phyloP scores from a whole-genome alignment of 2,329 filamentous ascomycete genomes.

The Amauroascus niger region DNA sequence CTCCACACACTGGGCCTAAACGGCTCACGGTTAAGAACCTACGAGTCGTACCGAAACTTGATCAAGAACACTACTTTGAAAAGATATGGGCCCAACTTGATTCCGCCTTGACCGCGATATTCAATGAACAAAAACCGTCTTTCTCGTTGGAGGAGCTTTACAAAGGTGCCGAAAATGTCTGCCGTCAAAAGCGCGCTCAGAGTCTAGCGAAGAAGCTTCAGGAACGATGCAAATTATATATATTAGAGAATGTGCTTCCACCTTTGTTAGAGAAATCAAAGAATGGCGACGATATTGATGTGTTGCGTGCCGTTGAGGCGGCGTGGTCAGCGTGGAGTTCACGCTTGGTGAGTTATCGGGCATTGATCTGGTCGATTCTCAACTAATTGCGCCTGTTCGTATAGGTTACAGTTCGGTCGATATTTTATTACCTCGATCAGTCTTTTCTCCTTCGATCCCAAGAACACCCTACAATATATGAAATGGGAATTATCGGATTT shows the following conservation, averaged over 20 bases:
- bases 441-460: conserved; percentile 72
- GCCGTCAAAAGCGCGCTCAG: conserved; percentile 63
- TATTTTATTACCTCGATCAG: conserved; percentile 90
- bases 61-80: conserved; percentile 68
- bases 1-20: conserved; percentile 66
- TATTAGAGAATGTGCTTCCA: conserved; percentile 47
- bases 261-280: conserved; percentile 48
- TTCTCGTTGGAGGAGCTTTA: conserved; percentile 83
- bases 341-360: conserved; percentile 49
- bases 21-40: conserved; percentile 93
- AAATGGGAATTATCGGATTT: conserved; percentile 70
- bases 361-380: conserved; percentile 1
- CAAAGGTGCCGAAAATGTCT: conserved; percentile 82
- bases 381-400: not conserved
- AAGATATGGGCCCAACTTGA: conserved; percentile 66
- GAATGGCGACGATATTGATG: conserved; percentile 51
- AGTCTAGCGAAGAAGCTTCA: conserved; percentile 59
- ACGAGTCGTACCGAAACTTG: conserved; percentile 52
- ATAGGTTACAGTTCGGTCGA: conserved; percentile 66
- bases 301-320: conserved; percentile 50
- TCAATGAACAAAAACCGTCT: conserved; percentile 53
- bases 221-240: conserved; percentile 56
- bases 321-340: conserved; percentile 71
- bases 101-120: conserved; percentile 62
- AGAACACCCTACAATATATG: conserved; percentile 62